Evolutionary conservation across 371 early-diverging fungal species (phyloP).

Genomic region (Sporodiniella umbellata): DNA sequence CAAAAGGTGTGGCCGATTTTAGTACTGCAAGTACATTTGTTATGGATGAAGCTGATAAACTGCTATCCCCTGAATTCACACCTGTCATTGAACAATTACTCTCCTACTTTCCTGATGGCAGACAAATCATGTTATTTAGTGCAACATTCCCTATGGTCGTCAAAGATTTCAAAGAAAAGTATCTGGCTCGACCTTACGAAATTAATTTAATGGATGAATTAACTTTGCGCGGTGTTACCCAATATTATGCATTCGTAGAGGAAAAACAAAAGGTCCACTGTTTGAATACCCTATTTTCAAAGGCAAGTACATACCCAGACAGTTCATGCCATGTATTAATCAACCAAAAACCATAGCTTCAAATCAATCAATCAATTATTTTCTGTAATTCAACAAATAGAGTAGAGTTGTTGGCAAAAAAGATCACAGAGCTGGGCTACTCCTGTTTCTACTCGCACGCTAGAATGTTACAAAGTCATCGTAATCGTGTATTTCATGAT

Average conservation of each 20-base stretch:
- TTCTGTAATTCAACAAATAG: constrained; percentile 98
- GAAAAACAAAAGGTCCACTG: constrained; percentile 97
- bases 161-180: constrained; percentile 92
- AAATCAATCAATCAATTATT: constrained; percentile 99
- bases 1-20: constrained; percentile 86
- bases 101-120: constrained; percentile 72
- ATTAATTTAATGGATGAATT: constrained; percentile 99
- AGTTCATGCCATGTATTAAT: not conserved
- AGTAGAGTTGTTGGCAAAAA: constrained; percentile 94
- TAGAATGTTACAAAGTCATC: constrained; percentile 94
- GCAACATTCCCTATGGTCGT: constrained; percentile 99
- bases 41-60: constrained; percentile 99
- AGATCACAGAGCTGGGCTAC: constrained; percentile 97
- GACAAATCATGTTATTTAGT: constrained; percentile 95
- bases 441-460: constrained; percentile 98
- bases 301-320: constrained; percentile 27
- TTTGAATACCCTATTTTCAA: constrained; percentile 94
- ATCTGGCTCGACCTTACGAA: constrained; percentile 90
- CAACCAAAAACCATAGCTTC: constrained; percentile 49
- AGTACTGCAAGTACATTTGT: constrained; percentile 83
- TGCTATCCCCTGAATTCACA: constrained; percentile 93
- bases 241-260: constrained; percentile 98
- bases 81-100: constrained; percentile 93
- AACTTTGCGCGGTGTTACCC: constrained; percentile 94
- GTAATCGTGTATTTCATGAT: constrained; percentile 98